A percentile compares a stretch with the other conserved stretches of the same genome.
Conservation (phyloP, 225 moss, liverwort and hornwort genomes). For the Bryoerythrophyllum caledonicum region DNA sequence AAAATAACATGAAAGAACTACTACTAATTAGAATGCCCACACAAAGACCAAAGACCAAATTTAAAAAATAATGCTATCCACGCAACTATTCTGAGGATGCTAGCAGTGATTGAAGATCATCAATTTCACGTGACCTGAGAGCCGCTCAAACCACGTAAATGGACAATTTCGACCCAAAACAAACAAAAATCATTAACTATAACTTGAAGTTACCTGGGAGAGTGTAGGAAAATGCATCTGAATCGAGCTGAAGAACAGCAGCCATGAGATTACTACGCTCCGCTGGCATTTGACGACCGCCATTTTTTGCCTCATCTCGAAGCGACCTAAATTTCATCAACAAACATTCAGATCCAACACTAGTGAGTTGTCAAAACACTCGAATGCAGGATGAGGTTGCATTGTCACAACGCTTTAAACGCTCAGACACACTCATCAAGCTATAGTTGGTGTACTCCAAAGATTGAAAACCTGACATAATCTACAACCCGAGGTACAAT, state of each 20-base stretch:
- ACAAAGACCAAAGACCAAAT: not conserved
- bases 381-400: not conserved
- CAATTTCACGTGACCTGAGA: not conserved
- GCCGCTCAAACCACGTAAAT: not conserved
- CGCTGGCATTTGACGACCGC: constrained; percentile 28
- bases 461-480: not conserved
- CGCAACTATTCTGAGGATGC: not conserved
- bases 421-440: constrained; percentile 6
- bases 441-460: not conserved
- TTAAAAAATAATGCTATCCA: not conserved
- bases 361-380: not conserved
- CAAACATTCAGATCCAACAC: constrained; percentile 1
- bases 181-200: not conserved
- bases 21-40: not conserved
- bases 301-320: constrained; percentile 47
- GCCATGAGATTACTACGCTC: constrained; percentile 73
- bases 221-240: constrained; percentile 76
- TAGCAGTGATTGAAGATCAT: not conserved
- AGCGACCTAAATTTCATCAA: constrained; percentile 54
- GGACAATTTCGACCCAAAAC: not conserved
- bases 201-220: constrained; percentile 36
- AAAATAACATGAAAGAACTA: not conserved
- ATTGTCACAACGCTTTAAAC: not conserved
- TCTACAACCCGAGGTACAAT: not conserved
- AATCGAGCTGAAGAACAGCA: constrained; percentile 72